Evolutionary conservation across 768 basidiomycete genomes (phyloP), one percentile per base, ranked within the genome.

Genomic region (Pleurotus ostreatus): DNA sequence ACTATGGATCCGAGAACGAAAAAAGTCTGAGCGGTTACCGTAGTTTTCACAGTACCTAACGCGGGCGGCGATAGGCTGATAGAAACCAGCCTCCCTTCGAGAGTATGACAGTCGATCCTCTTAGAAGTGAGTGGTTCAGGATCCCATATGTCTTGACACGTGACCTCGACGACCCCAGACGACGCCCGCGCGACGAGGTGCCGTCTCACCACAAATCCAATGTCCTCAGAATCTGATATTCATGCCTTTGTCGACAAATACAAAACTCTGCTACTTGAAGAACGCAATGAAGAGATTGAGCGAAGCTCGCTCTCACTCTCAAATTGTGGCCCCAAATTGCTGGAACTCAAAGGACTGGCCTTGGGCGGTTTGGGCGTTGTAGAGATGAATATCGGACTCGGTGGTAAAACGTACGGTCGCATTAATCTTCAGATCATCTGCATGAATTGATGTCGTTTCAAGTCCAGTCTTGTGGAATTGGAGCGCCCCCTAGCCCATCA

Each of bases 301-400:
- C 81, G 89, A 39, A 89, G 81, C 12, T 83, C 88, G 6, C 74
- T 97, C 46, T 72, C 96, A 34, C 76, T 94, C 16, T 86, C 89
- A 7, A 91, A 92, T 56, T 94, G 92, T 64, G 82, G 87, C 1
- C 86, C 88, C 0, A 90, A 85, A 60, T 74, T 94, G 7, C 78
- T 98, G n/a, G 93, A 96, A 68, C 86, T 89, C 61, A 87, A 88
- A 56, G 95, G 95, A 2, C 75, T 98, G 8, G 86, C 92, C 0
- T 68, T 97, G 1, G 81, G 80, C 25, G 86, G 86, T 45, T 75
- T 98, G 4, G 84, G 89, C 1, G 72, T 92, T 1, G 77, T 81
- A 1, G 77, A 79, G 22, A 77, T 94, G n/a, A 85, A 81, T 49
- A 79, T 97, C 15, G 96, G 95, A 2, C 78, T 98, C 3, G 95